phyloP scores from a whole-genome alignment of 306 rosid genomes.

The Begonia loranthoides region DNA sequence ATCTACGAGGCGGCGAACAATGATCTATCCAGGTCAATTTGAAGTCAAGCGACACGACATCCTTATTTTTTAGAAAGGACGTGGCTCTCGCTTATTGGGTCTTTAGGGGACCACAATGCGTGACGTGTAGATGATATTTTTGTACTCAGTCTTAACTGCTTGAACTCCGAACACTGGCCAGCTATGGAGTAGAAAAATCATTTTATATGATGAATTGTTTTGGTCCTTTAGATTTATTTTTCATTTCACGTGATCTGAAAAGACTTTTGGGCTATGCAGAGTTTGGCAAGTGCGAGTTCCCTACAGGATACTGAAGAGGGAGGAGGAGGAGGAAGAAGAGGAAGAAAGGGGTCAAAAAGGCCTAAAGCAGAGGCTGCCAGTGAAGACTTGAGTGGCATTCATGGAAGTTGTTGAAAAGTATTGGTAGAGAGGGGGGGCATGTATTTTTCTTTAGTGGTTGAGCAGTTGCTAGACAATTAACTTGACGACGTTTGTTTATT shows the following conservation, averaged over 20 bases:
- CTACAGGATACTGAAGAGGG: slow-evolving; percentile 42
- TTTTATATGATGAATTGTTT: too few relatives aligned
- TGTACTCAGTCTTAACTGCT: too few relatives aligned
- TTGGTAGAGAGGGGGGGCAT: not conserved
- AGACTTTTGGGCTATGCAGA: slow-evolving; percentile 24
- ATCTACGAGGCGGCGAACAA: slow-evolving; percentile 5
- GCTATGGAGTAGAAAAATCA: too few relatives aligned
- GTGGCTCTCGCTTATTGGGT: too few relatives aligned
- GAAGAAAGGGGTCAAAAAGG: not conserved
- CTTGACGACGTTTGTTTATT: too few relatives aligned
- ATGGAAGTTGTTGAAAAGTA: not conserved
- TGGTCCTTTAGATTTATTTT: too few relatives aligned
- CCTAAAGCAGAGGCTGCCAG: not conserved
- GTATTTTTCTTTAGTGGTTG: not conserved
- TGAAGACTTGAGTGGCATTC: not conserved
- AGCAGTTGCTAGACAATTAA: not conserved
- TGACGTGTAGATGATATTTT: too few relatives aligned
- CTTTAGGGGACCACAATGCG: too few relatives aligned
- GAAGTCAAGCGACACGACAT: slow-evolving; percentile 25
- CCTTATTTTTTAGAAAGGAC: too few relatives aligned
- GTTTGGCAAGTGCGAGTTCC: slow-evolving; percentile 69
- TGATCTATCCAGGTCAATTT: slow-evolving; percentile 7
- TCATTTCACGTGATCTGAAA: too few relatives aligned
- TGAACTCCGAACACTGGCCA: too few relatives aligned
- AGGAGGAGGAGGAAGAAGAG: not conserved